Percentiles rank a stretch among this genome's conserved stretches.
Conservation (phyloP, 176 grass and related monocot genomes). For the Paspalum vaginatum region DNA sequence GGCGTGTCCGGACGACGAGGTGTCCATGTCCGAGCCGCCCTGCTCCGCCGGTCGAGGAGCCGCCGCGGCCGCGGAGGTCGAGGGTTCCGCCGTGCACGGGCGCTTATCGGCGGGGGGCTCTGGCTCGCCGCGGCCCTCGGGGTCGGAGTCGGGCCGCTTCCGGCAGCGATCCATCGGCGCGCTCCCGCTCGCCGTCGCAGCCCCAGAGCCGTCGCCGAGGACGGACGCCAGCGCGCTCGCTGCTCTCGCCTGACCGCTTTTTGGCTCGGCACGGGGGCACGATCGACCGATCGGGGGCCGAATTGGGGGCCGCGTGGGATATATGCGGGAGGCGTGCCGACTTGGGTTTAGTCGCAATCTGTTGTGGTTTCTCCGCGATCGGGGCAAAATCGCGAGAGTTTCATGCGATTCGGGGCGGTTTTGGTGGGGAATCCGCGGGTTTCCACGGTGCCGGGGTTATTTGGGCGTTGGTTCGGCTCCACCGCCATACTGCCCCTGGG, state of each 20-base stretch:
- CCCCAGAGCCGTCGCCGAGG: constrained; percentile 15
- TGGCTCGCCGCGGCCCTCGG: constrained; percentile 46
- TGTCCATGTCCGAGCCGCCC: constrained; percentile 64
- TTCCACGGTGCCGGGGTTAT: neutral
- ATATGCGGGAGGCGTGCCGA: constrained; percentile 33
- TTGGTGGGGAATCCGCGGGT: constrained; percentile 24
- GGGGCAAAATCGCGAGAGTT: constrained; percentile 31
- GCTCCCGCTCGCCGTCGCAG: neutral
- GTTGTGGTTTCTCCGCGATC: constrained; percentile 6
- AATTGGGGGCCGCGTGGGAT: constrained; percentile 36
- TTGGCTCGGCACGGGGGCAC: constrained; percentile 28
- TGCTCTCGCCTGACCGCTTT: constrained; percentile 7
- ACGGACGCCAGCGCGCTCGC: constrained; percentile 36
- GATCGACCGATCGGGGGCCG: constrained; percentile 32
- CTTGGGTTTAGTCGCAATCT: constrained; percentile 16
- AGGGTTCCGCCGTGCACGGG: constrained; percentile 70
- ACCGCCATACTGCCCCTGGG: constrained; percentile 22
- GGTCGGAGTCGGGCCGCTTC: constrained; percentile 78
- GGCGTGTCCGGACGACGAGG: constrained; percentile 57
- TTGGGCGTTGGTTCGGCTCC: constrained; percentile 16
- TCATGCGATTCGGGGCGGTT: constrained; percentile 19
- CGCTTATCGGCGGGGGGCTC: constrained; percentile 83
- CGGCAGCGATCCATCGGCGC: constrained; percentile 82
- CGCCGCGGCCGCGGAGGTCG: constrained; percentile 9
- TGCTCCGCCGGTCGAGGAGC: constrained; percentile 5